Conservation (phyloP, 306 rosid genomes). For the Pterocarpus santalinus region DNA sequence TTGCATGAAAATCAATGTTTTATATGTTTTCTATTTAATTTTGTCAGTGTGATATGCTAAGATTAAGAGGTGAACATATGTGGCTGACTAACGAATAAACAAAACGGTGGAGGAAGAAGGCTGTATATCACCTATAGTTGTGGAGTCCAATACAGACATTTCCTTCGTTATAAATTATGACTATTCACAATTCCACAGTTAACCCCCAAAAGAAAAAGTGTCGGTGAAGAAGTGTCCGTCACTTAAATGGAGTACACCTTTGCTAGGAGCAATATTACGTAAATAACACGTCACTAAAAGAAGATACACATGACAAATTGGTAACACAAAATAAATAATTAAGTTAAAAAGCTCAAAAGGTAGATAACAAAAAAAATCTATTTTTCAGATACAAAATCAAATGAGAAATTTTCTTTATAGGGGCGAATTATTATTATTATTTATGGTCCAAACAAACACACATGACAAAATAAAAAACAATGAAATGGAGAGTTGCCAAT, state of each 20-base stretch:
- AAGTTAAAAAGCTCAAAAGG: not conserved
- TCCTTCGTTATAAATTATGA: slow-evolving; percentile 9
- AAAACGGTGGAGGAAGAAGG: not conserved
- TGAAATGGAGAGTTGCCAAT: slow-evolving; percentile 42
- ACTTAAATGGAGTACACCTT: not conserved
- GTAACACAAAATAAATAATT: not conserved
- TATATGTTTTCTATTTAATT: too few relatives aligned
- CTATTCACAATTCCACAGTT: not conserved
- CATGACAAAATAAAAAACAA: slow-evolving; percentile 12
- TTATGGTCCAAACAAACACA: slow-evolving; percentile 22
- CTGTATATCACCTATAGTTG: slow-evolving; percentile 9
- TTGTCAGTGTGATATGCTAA: too few relatives aligned
- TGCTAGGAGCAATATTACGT: not conserved
- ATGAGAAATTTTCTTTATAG: not conserved
- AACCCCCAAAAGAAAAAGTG: slow-evolving; percentile 1
- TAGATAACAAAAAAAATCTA: not conserved
- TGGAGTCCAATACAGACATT: not conserved
- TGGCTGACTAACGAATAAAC: not conserved
- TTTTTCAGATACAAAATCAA: not conserved
- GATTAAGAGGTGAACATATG: too few relatives aligned
- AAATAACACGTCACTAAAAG: not conserved
- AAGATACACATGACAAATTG: not conserved
- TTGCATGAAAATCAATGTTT: too few relatives aligned
- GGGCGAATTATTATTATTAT: not conserved
- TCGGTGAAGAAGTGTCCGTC: slow-evolving; percentile 25